Percentiles rank a stretch among this genome's conserved stretches.
These are phyloP conservation scores for Schwanniomyces sp. DNA, from an alignment of 805 yeast species.

Conservation along the genomic window DNA sequence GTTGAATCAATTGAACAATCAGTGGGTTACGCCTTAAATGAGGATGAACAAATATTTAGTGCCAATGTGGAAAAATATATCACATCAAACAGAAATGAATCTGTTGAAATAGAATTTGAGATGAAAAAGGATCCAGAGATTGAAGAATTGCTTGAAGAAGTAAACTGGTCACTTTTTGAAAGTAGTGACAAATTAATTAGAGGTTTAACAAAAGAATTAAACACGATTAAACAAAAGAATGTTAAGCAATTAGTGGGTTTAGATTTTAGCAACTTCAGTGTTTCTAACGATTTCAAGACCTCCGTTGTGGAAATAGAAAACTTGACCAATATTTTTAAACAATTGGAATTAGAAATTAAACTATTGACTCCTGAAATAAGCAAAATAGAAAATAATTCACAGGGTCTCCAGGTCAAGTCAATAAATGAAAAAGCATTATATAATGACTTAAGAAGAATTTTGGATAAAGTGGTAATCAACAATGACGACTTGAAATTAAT, in stretches of 20 bases:
- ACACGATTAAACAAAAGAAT: conserved; percentile 60
- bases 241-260: conserved; percentile 46
- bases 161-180: conserved; percentile 73
- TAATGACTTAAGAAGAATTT: conserved; percentile 65
- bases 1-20: background rate
- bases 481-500: conserved; percentile 51
- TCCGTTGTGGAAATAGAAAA: conserved; percentile 38
- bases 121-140: conserved; percentile 42
- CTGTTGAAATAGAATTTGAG: conserved; percentile 5
- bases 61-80: conserved; percentile 8
- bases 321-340: conserved; percentile 35
- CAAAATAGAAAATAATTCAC: conserved; percentile 69
- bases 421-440: conserved; percentile 77
- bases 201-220: conserved; percentile 59
- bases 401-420: conserved; percentile 80
- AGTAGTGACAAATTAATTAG: conserved; percentile 57
- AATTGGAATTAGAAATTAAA: conserved; percentile 39
- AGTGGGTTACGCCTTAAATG: conserved; percentile 10
- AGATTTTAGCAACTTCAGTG: conserved; percentile 33
- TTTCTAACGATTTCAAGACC: conserved; percentile 30
- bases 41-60: conserved; percentile 8
- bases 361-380: conserved; percentile 62
- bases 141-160: conserved; percentile 72
- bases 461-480: conserved; percentile 69
- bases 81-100: conserved; percentile 15